Conservation (phyloP, 805 yeast species). For the Pichia exigua region DNA sequence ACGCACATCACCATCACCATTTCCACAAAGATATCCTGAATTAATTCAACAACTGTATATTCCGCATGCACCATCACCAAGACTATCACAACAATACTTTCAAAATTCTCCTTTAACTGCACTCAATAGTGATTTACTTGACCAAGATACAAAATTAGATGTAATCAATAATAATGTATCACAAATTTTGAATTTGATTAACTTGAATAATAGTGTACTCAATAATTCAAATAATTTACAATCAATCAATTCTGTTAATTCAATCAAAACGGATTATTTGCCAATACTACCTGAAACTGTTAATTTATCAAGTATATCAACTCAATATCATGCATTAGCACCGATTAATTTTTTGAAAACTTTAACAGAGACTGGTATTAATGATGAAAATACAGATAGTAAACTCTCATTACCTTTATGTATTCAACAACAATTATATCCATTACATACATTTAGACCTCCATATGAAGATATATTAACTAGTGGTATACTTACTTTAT, state of each 20-base stretch:
- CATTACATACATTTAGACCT: constrained; percentile 4
- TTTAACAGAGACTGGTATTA: neutral
- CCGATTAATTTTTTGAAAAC: constrained; percentile 3
- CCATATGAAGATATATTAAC: constrained; percentile 39
- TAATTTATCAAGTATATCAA: constrained; percentile 5
- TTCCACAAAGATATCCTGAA: neutral
- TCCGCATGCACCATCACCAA: neutral
- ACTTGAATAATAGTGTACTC: neutral
- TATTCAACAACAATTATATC: constrained; percentile 6
- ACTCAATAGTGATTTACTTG: neutral
- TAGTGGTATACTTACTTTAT: constrained; percentile 38
- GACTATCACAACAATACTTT: neutral
- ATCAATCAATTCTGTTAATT: neutral
- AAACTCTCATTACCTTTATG: neutral
- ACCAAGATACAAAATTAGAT: neutral
- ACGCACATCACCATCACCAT: neutral
- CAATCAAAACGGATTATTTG: neutral
- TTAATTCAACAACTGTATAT: neutral
- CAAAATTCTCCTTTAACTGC: neutral
- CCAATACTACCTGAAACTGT: constrained; percentile 2
- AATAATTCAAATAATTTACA: neutral
- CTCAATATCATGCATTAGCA: constrained; percentile 2
- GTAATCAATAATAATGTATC: neutral
- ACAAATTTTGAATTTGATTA: neutral
- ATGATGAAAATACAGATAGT: neutral